Evolutionary conservation across 352 stramenopile species (phyloP).

Genomic region (Globisporangium orthogonon): DNA sequence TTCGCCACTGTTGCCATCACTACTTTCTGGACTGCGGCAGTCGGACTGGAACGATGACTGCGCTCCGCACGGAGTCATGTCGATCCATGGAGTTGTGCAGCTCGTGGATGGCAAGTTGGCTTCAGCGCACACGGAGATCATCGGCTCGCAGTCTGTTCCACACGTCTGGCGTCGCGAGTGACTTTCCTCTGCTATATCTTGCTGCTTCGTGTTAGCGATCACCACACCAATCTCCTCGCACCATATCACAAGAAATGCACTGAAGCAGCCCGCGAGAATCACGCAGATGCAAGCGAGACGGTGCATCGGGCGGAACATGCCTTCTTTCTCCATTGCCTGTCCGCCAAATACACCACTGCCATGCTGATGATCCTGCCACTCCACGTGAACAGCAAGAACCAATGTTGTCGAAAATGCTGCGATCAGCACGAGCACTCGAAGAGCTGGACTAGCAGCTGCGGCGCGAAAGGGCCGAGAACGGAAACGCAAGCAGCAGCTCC

Average conservation of each 20-base stretch:
- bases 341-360: constrained; percentile 9
- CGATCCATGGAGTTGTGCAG: too few species aligned
- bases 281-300: constrained; percentile 9
- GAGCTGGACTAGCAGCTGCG: constrained; percentile 2
- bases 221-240: constrained; percentile 7
- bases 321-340: constrained; percentile 1
- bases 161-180: too few species aligned
- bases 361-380: constrained; percentile 18
- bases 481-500: constrained; percentile 14
- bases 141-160: too few species aligned
- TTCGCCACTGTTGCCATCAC: too few species aligned
- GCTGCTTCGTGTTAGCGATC: too few species aligned
- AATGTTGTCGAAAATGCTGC: constrained; percentile 5
- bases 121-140: too few species aligned
- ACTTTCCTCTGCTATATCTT: too few species aligned
- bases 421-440: constrained; percentile 5
- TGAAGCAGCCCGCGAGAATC: constrained; percentile 9
- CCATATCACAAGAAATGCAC: constrained; percentile 8
- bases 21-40: too few species aligned
- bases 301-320: constrained; percentile 14
- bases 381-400: constrained; percentile 11
- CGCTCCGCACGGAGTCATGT: too few species aligned
- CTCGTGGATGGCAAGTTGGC: too few species aligned
- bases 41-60: too few species aligned
- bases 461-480: constrained; percentile 18